Conservation (phyloP, 2,329 filamentous ascomycete genomes). For the Thyridium curvatum region DNA sequence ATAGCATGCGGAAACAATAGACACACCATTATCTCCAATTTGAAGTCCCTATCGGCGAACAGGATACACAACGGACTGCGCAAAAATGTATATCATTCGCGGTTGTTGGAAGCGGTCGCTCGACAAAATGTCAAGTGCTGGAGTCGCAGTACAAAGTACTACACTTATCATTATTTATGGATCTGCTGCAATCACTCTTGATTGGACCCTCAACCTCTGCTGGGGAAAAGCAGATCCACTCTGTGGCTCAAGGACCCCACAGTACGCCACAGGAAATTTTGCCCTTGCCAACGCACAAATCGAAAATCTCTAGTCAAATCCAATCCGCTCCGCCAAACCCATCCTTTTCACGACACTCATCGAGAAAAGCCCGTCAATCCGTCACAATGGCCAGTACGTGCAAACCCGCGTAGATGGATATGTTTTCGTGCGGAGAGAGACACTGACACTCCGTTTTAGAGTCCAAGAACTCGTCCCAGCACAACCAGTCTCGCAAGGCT, state of each 20-base stretch:
- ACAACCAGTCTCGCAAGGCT: constrained; percentile 97
- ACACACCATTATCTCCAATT: too few relatives aligned
- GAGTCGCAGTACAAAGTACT: too few relatives aligned
- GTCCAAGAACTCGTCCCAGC: constrained; percentile 99
- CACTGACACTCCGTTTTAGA: constrained; percentile 49
- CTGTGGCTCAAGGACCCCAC: constrained; percentile 4
- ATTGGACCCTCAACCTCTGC: too few relatives aligned
- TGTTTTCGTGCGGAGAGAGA: neutral
- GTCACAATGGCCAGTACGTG: constrained; percentile 67
- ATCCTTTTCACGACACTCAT: constrained; percentile 7
- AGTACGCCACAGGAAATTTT: constrained; percentile 8
- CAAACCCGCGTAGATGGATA: neutral
- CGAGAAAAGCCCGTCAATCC: constrained; percentile 29
- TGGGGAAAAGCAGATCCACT: too few relatives aligned
- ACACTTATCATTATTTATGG: too few relatives aligned
- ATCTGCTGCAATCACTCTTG: too few relatives aligned
- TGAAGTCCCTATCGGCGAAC: too few relatives aligned
- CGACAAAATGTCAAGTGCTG: too few relatives aligned
- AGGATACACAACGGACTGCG: too few relatives aligned
- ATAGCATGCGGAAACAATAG: too few relatives aligned
- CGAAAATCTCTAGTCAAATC: constrained; percentile 13
- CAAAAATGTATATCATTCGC: too few relatives aligned
- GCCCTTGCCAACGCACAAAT: constrained; percentile 15
- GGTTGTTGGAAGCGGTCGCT: too few relatives aligned
- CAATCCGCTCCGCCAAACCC: constrained; percentile 10